Evolutionary conservation across 305 asterid species (phyloP), one percentile per base, ranked within the genome.

Genomic region (Caryopteris hybrid): DNA sequence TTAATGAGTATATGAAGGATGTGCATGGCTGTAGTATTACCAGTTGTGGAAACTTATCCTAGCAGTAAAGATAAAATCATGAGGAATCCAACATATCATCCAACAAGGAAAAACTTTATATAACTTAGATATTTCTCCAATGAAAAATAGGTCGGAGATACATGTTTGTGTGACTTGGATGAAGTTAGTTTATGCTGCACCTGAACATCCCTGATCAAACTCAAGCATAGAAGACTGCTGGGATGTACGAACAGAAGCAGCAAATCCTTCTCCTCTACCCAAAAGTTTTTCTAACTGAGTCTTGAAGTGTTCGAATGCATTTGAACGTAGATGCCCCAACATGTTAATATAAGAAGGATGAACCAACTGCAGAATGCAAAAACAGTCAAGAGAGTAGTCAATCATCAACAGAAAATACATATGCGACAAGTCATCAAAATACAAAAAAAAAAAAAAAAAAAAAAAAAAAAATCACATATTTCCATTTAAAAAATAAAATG

Each of bases 161-260:
- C 31, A 25, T 13, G 51, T 12, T 18, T 2, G 38, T 50, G 22
- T 10, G 23, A 52, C 33, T 45, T 74, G 59, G 48, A 61, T 54
- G 63, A 52, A 5, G 17, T 29, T 7, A 65, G 33, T 18, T 34
- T 48, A 69, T 33, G 34, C 45, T 25, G 66, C 69, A 88, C 90
- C 92, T 84, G 81, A 71, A 80, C 77, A 85, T 38, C 82, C 85
- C 56, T 34, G 62, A 45, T 86, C 90, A 69, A 86, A 88, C 77
- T 78, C 77, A n/a, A 69, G 68, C 74, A 84, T 72, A 31, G 79
- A 71, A 51, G 78, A 80, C 55, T 46, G 76, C 22, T 66, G 61
- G 85, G 83, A 83, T 42, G 25, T 61, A 68, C 70, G 79, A 69
- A 80, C 88, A 29, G 86, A 76, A 53, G 82, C 81, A 48, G 84